Conservation (phyloP, 2,329 filamentous ascomycete species). For the Exophiala sp. region DNA sequence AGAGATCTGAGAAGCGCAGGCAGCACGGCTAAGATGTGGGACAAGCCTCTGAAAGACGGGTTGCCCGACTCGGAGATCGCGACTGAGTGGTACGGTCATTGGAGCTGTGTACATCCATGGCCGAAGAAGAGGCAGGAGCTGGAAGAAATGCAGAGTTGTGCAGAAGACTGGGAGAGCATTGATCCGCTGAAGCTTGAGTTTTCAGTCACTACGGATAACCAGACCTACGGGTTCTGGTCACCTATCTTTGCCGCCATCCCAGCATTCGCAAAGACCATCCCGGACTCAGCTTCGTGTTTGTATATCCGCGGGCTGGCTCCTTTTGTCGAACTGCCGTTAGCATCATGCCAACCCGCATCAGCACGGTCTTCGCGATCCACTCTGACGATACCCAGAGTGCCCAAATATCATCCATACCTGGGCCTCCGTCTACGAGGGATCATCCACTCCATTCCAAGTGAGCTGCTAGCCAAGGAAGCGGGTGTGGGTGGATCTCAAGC, state of each 20-base stretch:
- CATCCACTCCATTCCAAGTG: conserved; percentile 30
- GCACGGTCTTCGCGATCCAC: conserved; percentile 2
- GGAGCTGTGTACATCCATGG: conserved; percentile 35
- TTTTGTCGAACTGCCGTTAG: conserved; percentile 19
- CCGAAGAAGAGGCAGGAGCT: conserved; percentile 28
- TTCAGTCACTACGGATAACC: conserved; percentile 11
- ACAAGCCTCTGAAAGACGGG: conserved; percentile 13
- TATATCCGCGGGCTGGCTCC: conserved; percentile 25
- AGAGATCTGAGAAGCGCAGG: conserved; percentile 15
- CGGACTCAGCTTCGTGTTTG: conserved; percentile 4
- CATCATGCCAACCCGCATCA: too few relatives aligned
- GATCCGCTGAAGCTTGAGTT: conserved; percentile 27
- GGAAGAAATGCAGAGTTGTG: conserved; percentile 35
- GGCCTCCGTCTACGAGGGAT: conserved; percentile 34
- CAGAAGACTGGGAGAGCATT: conserved; percentile 30
- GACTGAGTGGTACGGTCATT: conserved; percentile 27
- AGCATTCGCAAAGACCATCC: conserved; percentile 19
- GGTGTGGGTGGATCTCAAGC: background rate
- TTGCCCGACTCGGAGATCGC: conserved; percentile 4
- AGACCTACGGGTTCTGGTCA: conserved; percentile 21
- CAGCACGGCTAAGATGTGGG: conserved; percentile 22
- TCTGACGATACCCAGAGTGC: conserved; percentile 7
- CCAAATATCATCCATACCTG: conserved; percentile 25
- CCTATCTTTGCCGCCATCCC: conserved; percentile 24
- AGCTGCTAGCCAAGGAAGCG: background rate